These are phyloP conservation scores for Nicotiana tomentosiformis DNA, from an alignment of 257 asterid genomes.

Conservation along the genomic window DNA sequence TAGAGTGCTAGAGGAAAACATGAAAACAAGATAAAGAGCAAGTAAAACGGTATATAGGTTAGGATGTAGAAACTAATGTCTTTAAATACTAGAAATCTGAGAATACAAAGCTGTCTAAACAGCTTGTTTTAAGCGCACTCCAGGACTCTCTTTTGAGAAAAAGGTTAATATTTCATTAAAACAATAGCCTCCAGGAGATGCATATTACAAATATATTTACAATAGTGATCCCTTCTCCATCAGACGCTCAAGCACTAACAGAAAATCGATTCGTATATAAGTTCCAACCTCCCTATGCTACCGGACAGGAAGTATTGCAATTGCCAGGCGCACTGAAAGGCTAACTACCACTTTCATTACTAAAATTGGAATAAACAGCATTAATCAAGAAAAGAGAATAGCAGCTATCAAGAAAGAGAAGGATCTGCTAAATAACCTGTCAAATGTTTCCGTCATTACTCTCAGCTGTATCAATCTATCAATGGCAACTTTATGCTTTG, in stretches of 20 bases:
- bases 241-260: no score
- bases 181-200: no score
- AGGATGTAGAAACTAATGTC: not conserved
- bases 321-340: not conserved
- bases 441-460: conserved; percentile 71
- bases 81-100: not conserved
- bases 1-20: not conserved
- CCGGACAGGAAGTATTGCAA: not conserved
- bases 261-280: not conserved
- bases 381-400: not conserved
- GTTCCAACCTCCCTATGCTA: not conserved
- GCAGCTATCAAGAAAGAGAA: not conserved
- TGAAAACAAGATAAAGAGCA: not conserved
- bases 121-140: not conserved
- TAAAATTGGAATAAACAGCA: not conserved
- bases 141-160: no score
- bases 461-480: conserved; percentile 86
- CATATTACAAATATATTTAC: no score
- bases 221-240: no score
- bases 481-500: conserved; percentile 83
- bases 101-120: not conserved
- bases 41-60: not conserved
- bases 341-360: not conserved
- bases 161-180: no score
- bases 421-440: conserved; percentile 40